phyloP scores from a whole-genome alignment of 176 grass and related monocot genomes.

The Zoysia pacifica region DNA sequence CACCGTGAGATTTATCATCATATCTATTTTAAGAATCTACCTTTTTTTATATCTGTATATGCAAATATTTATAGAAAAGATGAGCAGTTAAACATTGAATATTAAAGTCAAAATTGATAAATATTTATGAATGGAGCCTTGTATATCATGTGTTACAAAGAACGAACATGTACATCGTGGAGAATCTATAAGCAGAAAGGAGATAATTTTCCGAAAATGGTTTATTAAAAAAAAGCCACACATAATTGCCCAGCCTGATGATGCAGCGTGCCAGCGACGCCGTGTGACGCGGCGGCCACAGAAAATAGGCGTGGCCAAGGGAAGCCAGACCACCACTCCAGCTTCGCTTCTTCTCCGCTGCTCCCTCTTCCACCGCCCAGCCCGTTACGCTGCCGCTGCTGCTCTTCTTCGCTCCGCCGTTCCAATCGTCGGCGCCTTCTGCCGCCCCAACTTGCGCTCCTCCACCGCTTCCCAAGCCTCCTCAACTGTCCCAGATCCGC shows the following conservation, averaged over 20 bases:
- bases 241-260: not conserved
- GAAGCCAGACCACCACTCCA: slow-evolving; percentile 31
- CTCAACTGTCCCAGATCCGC: not conserved
- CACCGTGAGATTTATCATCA: too few species aligned
- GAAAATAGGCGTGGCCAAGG: slow-evolving; percentile 37
- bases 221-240: not conserved
- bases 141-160: too few species aligned
- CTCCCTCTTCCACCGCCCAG: slow-evolving; percentile 21
- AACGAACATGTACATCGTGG: not conserved
- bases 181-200: not conserved
- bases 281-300: slow-evolving; percentile 29
- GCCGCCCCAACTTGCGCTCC: not conserved
- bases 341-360: slow-evolving; percentile 15
- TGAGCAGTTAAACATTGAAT: too few species aligned
- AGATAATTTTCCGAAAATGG: not conserved
- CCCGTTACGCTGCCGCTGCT: slow-evolving; percentile 30
- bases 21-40: too few species aligned
- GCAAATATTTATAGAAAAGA: too few species aligned
- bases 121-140: too few species aligned
- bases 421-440: not conserved
- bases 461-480: not conserved
- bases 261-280: slow-evolving; percentile 1
- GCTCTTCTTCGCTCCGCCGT: not conserved
- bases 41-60: too few species aligned
- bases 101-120: too few species aligned